Conservation (phyloP, 2,329 filamentous ascomycete species). For the Fusarium setosum region DNA sequence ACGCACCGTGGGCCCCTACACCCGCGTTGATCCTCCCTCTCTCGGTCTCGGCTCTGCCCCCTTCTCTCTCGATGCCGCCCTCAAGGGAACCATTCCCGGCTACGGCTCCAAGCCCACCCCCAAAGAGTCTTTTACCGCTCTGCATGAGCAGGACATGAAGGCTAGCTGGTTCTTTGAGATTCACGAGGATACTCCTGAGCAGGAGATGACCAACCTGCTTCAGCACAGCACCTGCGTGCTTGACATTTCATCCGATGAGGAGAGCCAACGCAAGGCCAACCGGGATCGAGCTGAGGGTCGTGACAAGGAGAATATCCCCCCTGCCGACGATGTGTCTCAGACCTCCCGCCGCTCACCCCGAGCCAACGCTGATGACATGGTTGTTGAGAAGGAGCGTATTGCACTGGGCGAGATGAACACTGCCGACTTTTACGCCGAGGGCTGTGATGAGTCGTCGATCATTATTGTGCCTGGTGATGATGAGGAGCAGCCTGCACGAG, state of each 20-base stretch:
- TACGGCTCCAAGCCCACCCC: conserved; percentile 57
- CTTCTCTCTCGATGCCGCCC: conserved; percentile 87
- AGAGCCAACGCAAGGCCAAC: conserved; percentile 67
- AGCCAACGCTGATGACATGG: conserved; percentile 61
- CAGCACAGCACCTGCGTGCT: conserved; percentile 89
- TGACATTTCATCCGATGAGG: conserved; percentile 91
- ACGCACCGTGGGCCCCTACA: conserved; percentile 70
- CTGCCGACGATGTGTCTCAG: conserved; percentile 72
- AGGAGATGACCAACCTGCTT: conserved; percentile 92
- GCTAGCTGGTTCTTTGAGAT: conserved; percentile 92
- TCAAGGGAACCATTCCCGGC: conserved; percentile 78
- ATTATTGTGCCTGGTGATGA: conserved; percentile 73
- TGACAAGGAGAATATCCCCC: conserved; percentile 95
- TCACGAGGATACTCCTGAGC: conserved; percentile 89
- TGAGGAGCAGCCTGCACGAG: conserved; percentile 50
- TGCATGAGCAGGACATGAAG: conserved; percentile 63
- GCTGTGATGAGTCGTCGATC: conserved; percentile 71
- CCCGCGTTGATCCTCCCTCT: conserved; percentile 77
- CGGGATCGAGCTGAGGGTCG: conserved; percentile 68
- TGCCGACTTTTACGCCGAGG: conserved; percentile 74
- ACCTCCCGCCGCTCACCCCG: conserved; percentile 54
- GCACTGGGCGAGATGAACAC: conserved; percentile 76
- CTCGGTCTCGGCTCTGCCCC: conserved; percentile 70
- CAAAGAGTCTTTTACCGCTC: conserved; percentile 38
- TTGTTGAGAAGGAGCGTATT: conserved; percentile 71